Evolutionary conservation across 2,329 filamentous ascomycete genomes (phyloP).

Genomic region (Apiospora rasikravindrae): DNA sequence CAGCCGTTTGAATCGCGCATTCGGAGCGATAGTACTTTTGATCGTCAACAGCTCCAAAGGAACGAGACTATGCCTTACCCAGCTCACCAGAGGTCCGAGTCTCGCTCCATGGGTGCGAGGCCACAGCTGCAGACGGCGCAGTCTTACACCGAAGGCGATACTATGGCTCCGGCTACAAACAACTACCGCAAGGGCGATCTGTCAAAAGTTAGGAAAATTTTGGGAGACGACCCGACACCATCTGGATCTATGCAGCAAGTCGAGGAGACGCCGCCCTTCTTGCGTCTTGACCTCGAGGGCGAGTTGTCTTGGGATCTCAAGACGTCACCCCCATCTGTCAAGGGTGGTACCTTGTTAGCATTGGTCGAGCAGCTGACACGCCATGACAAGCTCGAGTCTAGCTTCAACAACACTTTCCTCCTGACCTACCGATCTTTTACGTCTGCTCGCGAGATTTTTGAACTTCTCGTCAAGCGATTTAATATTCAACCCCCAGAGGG

Average conservation of each 20-base stretch:
- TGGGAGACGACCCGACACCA: slow-evolving; percentile 67
- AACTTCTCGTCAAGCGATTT: slow-evolving; percentile 89
- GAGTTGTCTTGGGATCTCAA: slow-evolving; percentile 93
- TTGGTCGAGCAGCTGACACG: slow-evolving; percentile 94
- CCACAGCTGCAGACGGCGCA: slow-evolving; percentile 60
- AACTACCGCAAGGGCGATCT: slow-evolving; percentile 64
- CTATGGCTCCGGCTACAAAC: slow-evolving; percentile 42
- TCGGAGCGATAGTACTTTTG: slow-evolving; percentile 44
- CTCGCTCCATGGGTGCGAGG: slow-evolving; percentile 49
- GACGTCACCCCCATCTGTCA: slow-evolving; percentile 74
- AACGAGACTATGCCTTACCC: slow-evolving; percentile 62
- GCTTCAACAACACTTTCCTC: slow-evolving; percentile 97
- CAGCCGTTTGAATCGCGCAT: slow-evolving; percentile 42
- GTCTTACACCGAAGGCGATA: slow-evolving; percentile 69
- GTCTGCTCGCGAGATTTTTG: slow-evolving; percentile 86
- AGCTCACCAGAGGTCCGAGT: slow-evolving; percentile 62
- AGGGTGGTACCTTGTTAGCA: slow-evolving; percentile 86
- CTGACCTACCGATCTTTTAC: slow-evolving; percentile 97
- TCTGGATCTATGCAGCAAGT: slow-evolving; percentile 52
- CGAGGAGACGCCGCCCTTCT: slow-evolving; percentile 82
- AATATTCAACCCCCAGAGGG: slow-evolving; percentile 89
- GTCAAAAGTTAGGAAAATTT: slow-evolving; percentile 69
- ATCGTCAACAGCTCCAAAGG: slow-evolving; percentile 59
- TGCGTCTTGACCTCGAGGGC: slow-evolving; percentile 84
- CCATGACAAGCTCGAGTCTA: slow-evolving; percentile 93